Percentiles rank a stretch among this genome's conserved stretches.
Evolutionary conservation across 2,329 filamentous ascomycete genomes (phyloP).

Genomic region (Botrytis squamosa): DNA sequence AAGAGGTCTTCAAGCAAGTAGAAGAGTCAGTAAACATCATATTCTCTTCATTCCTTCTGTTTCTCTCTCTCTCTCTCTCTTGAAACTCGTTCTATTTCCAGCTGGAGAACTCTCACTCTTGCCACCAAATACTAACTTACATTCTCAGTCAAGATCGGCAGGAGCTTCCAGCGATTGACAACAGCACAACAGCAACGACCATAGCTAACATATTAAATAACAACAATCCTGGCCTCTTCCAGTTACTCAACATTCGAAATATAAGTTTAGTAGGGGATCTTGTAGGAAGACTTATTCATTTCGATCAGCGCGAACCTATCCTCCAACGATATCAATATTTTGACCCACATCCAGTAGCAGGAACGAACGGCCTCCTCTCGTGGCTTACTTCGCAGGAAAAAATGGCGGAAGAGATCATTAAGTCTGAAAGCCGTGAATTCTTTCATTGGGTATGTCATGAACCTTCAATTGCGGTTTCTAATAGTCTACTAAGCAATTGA

Average conservation of each 20-base stretch:
- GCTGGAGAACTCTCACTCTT: background rate
- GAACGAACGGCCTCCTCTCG: conserved; percentile 5
- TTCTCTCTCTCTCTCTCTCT: background rate
- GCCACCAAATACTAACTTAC: background rate
- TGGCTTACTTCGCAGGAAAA: conserved; percentile 8
- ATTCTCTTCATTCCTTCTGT: background rate
- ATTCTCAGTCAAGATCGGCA: conserved; percentile 1
- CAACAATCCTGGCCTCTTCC: no score
- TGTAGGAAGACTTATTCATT: conserved; percentile 10
- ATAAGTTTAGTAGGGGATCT: background rate
- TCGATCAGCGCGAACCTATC: background rate
- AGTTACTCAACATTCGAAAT: background rate
- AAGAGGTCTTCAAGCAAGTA: conserved; percentile 3
- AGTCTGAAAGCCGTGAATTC: background rate
- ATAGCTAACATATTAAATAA: background rate
- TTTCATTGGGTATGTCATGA: conserved; percentile 7
- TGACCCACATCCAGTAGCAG: conserved; percentile 8
- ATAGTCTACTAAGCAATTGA: background rate
- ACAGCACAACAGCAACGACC: background rate
- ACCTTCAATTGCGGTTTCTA: background rate
- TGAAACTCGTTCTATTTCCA: background rate
- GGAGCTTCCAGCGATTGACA: background rate
- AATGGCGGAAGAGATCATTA: background rate
- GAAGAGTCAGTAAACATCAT: background rate
- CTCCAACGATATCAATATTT: background rate